These are phyloP conservation scores for Podaxis carcinomalis DNA, from an alignment of 768 basidiomycete genomes.

Conservation along the genomic window DNA sequence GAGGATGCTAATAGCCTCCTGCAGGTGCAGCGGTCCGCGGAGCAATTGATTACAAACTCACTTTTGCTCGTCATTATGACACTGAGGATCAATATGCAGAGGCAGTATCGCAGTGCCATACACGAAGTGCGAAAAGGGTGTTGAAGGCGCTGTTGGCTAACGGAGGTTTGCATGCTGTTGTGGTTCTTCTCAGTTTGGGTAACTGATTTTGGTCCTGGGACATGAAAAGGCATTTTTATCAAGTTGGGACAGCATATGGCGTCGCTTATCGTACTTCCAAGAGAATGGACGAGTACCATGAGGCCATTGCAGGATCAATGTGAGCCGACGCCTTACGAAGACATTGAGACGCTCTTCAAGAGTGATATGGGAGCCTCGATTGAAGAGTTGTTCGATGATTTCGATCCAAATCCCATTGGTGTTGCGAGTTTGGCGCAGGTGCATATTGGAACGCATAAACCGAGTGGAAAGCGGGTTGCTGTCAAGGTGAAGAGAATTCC, in stretches of 20 bases:
- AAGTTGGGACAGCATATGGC: constrained; percentile 90
- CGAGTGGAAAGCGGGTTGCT: constrained; percentile 74
- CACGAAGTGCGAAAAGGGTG: constrained; percentile 73
- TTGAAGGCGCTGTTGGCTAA: constrained; percentile 83
- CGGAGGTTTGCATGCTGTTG: constrained; percentile 53
- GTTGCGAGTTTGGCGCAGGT: constrained; percentile 97
- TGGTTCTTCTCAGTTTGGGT: background rate
- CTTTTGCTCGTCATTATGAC: constrained; percentile 48
- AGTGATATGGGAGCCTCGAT: constrained; percentile 75
- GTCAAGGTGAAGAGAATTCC: constrained; percentile 57
- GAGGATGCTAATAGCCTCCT: constrained; percentile 14
- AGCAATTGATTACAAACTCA: constrained; percentile 70
- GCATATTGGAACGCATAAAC: constrained; percentile 72
- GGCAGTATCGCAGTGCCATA: constrained; percentile 78
- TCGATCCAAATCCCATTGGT: constrained; percentile 85
- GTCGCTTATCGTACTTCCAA: constrained; percentile 49
- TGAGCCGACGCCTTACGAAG: constrained; percentile 79
- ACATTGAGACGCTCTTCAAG: constrained; percentile 70
- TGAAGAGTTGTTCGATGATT: constrained; percentile 75
- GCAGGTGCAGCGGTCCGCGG: constrained; percentile 58
- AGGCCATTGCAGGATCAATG: constrained; percentile 84
- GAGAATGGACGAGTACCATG: constrained; percentile 51
- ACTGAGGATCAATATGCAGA: constrained; percentile 45
- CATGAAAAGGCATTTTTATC: constrained; percentile 66
- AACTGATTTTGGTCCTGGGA: background rate